Evolutionary conservation across 257 asterid genomes (phyloP).

Genomic region (Solanum clarkiae): DNA sequence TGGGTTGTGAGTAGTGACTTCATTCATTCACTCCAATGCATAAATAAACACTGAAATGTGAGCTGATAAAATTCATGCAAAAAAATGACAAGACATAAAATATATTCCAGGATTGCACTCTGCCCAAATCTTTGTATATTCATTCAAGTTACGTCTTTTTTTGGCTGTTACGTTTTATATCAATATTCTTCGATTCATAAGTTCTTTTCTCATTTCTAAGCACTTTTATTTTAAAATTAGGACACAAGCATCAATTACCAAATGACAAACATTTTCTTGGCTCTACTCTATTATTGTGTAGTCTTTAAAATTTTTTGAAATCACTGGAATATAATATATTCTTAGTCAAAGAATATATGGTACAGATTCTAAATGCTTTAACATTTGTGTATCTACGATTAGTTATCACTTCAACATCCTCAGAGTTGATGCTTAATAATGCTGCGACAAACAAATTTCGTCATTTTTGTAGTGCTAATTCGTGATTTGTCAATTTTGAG

Average conservation of each 20-base stretch:
- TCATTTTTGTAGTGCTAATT: neutral
- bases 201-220: neutral
- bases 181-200: neutral
- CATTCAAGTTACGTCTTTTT: neutral
- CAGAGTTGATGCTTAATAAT: neutral
- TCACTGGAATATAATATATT: neutral
- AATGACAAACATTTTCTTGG: neutral
- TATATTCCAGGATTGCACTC: neutral
- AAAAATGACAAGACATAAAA: neutral
- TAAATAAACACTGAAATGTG: neutral
- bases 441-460: neutral
- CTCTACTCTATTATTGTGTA: neutral
- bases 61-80: neutral
- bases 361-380: neutral
- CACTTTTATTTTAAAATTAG: neutral
- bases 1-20: neutral
- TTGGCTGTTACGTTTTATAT: too few relatives aligned
- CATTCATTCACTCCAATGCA: neutral
- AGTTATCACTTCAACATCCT: neutral
- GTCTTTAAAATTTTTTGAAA: neutral
- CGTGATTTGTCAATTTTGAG: neutral
- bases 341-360: neutral
- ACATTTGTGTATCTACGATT: neutral
- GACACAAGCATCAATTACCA: neutral
- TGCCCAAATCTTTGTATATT: neutral